Conservation (phyloP, 2,329 filamentous ascomycete species). For the Herpotrichia juniperi region DNA sequence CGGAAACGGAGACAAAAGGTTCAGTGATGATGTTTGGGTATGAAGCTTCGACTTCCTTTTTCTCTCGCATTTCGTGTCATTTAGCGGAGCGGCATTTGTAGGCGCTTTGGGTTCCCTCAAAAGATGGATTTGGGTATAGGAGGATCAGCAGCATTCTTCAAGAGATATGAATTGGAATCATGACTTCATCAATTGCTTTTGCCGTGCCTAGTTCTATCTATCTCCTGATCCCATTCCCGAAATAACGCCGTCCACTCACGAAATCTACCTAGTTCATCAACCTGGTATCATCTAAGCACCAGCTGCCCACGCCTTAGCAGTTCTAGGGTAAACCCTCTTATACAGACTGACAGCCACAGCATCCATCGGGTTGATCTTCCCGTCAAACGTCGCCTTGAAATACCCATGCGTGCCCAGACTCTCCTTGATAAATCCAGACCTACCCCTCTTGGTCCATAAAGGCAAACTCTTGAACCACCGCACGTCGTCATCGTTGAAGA, state of each 20-base stretch:
- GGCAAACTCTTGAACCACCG: conserved; percentile 97
- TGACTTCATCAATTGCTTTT: not conserved
- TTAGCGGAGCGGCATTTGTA: conserved; percentile 1
- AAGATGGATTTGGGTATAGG: not conserved
- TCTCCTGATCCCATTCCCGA: no score
- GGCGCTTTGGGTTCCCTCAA: not conserved
- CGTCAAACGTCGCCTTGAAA: conserved; percentile 98
- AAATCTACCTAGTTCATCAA: not conserved
- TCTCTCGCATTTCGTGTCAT: not conserved
- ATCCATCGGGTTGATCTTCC: conserved; percentile 93
- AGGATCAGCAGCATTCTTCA: not conserved
- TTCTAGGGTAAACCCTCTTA: conserved; percentile 68
- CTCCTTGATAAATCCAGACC: conserved; percentile 93
- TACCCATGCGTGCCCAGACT: conserved; percentile 96
- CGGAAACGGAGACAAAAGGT: conserved; percentile 4
- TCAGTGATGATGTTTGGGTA: not conserved
- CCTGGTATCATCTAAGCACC: not conserved
- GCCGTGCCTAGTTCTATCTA: not conserved
- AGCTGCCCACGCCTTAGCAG: conserved; percentile 57
- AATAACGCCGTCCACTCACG: no score
- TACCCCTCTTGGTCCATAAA: conserved; percentile 88
- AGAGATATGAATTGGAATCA: not conserved
- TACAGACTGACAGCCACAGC: conserved; percentile 80
- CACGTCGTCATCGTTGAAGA: conserved; percentile 95
- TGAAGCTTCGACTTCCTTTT: not conserved